Conservation (phyloP, 2,329 filamentous ascomycete species). For the Paraphaeosphaeria minitans region DNA sequence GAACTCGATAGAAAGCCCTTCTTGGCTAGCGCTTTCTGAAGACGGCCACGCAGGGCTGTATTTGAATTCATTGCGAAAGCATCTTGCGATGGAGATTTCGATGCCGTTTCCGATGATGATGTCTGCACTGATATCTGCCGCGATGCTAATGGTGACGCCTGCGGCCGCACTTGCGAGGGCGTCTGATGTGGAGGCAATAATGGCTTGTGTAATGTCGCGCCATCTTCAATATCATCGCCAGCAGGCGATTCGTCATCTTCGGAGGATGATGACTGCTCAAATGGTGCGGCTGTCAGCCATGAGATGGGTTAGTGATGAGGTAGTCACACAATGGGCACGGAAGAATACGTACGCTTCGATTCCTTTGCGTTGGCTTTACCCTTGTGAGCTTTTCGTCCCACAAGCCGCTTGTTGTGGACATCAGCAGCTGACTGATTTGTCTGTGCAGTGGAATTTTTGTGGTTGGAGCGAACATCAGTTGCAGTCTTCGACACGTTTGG, state of each 20-base stretch:
- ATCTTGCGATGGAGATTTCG: background rate
- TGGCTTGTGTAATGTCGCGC: background rate
- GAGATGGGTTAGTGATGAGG: background rate
- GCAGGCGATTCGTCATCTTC: background rate
- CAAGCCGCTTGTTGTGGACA: background rate
- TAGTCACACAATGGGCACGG: background rate
- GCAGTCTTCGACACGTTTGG: background rate
- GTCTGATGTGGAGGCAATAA: background rate
- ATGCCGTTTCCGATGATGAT: background rate
- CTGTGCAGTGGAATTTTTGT: too few species aligned
- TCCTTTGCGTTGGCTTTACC: background rate
- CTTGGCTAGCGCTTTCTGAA: constrained; percentile 1
- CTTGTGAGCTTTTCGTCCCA: background rate
- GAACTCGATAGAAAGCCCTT: background rate
- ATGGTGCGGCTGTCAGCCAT: background rate
- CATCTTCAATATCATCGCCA: background rate
- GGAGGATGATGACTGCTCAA: background rate
- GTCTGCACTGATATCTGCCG: background rate
- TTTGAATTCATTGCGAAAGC: background rate
- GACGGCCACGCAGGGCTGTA: background rate
- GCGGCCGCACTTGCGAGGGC: background rate
- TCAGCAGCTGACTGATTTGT: background rate
- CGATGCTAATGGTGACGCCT: background rate
- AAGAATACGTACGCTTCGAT: background rate
- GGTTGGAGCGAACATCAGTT: background rate